Percentiles rank a stretch among this genome's conserved stretches.
phyloP scores from a whole-genome alignment of 78 protist species.

The Thecamonas trahens region DNA sequence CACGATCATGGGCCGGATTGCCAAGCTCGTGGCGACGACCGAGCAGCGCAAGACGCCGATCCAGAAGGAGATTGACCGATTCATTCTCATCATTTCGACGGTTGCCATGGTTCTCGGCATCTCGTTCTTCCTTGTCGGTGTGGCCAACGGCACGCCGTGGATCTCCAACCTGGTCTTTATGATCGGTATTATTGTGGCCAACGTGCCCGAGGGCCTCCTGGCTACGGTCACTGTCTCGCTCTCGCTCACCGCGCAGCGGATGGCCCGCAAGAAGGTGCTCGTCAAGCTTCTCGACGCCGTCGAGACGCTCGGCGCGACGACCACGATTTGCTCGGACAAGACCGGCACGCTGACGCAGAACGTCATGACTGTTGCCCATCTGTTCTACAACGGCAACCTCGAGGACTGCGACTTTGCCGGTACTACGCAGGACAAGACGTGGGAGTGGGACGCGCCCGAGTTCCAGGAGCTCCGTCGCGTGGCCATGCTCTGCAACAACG shows the following conservation, averaged over 20 bases:
- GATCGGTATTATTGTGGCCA: constrained; percentile 64
- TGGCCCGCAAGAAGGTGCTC: constrained; percentile 77
- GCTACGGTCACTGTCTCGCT: constrained; percentile 78
- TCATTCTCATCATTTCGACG: constrained; percentile 60
- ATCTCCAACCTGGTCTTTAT: background rate
- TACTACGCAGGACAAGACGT: constrained; percentile 13
- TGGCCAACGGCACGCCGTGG: background rate
- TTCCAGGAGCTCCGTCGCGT: constrained; percentile 17
- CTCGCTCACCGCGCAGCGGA: constrained; percentile 71
- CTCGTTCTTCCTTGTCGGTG: constrained; percentile 34
- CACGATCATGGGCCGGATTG: constrained; percentile 83
- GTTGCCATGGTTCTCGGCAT: constrained; percentile 65
- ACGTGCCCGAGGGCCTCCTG: constrained; percentile 94
- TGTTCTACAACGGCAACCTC: constrained; percentile 14
- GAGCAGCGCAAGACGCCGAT: constrained; percentile 51
- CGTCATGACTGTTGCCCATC: constrained; percentile 52
- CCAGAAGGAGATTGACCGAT: constrained; percentile 67
- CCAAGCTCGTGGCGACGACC: constrained; percentile 40
- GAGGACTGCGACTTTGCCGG: background rate
- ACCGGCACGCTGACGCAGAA: constrained; percentile 94
- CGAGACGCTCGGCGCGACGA: constrained; percentile 85
- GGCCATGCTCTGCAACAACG: constrained; percentile 48
- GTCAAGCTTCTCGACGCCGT: constrained; percentile 71
- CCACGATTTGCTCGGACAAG: constrained; percentile 84
- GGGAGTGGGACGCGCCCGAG: constrained; percentile 1